Conservation (phyloP, 108 stramenopile species). For the Chaetoceros muelleri region DNA sequence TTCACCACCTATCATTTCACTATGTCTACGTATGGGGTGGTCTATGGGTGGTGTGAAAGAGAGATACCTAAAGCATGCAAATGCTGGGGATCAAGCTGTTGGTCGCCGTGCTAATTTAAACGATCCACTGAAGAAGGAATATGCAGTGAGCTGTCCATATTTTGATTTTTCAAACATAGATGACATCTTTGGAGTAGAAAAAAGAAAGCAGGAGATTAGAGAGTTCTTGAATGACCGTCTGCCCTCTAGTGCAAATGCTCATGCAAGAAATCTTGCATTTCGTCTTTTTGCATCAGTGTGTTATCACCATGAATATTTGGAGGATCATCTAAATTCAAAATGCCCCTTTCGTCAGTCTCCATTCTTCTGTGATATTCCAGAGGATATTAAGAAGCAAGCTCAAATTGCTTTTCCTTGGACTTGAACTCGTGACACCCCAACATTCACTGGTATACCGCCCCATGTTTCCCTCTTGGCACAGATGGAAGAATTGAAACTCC, state of each 20-base stretch:
- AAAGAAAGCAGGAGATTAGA: not conserved
- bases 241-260: not conserved
- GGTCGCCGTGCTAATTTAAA: not conserved
- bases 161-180: not conserved
- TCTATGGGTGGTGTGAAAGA: conserved; percentile 11
- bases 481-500: conserved; percentile 1
- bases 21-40: conserved; percentile 11
- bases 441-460: conserved; percentile 14
- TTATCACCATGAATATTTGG: conserved; percentile 4
- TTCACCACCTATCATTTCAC: conserved; percentile 7
- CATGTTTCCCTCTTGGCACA: conserved; percentile 7
- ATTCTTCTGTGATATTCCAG: conserved; percentile 7
- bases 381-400: not conserved
- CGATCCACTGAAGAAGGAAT: not conserved
- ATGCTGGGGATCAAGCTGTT: conserved; percentile 13
- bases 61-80: conserved; percentile 7
- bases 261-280: not conserved
- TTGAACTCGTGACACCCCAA: conserved; percentile 6
- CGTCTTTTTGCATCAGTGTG: conserved; percentile 4
- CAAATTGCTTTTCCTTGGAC: conserved; percentile 7
- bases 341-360: conserved; percentile 1
- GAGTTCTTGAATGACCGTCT: not conserved
- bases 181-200: not conserved
- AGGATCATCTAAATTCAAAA: not conserved
- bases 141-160: not conserved